Evolutionary conservation across 2,329 filamentous ascomycete species (phyloP), one percentile per base, ranked within the genome.

Genomic region (Rhynchosporium secalis): DNA sequence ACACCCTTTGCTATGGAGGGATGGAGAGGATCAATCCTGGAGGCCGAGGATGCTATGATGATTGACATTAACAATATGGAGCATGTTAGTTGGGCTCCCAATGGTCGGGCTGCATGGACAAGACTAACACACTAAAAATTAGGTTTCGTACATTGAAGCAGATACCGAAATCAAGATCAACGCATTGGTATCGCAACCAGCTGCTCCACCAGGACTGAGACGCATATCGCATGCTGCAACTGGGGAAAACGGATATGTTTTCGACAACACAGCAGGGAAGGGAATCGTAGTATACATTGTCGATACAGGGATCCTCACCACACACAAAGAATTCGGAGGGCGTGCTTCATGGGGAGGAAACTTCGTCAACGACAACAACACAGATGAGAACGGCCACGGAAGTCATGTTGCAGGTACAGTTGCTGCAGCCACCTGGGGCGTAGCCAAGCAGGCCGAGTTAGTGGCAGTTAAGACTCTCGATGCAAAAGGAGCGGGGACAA

Each of bases 141-240:
- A 81, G 73, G 81, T 85, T 51, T 78, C 76, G 4, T 84, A 82
- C 65, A 74, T 85, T 36, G 83, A 85, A 76, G 80, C 80, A 64
- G 82, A 85, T 67, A 78, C 80, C 56, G 73, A 75, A 49, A 77
- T 87, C 57, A 75, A 77, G 47, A 68, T 78, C 49, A 74, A 73
- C 33, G 77, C 75, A 1, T 72, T 81, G 36, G 75, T 81, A 57
- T 76, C 78, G 2, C 83, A 88, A 76, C 75, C 74, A 63, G 80
- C 81, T 65, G 82, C 84, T 1, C 79, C 83, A 28, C 13, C 63
- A 9, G 69, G 72, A 66, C 66, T 76, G 40, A 62, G 63, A 3
- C 68, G 74, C 5, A 66, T 76, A 20, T 75, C 73, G 3, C 69
- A 73, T 45, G 64, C 64, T n/a, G 57, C 62, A 3, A 55, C 56